phyloP scores from a whole-genome alignment of 768 basidiomycete species.

The Rubroboletus pulcherrimus region DNA sequence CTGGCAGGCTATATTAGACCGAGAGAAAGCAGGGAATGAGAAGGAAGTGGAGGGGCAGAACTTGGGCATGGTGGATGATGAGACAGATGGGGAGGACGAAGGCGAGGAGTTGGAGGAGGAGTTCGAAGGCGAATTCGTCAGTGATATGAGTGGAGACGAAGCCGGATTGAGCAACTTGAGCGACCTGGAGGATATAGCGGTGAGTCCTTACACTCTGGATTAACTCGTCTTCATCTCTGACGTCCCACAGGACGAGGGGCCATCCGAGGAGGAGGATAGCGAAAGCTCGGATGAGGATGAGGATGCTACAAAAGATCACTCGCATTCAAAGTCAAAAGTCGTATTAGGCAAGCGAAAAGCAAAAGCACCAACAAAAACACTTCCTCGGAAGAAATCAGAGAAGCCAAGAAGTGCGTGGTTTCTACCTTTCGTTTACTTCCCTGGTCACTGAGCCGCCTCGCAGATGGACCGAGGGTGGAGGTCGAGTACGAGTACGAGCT shows the following conservation, averaged over 20 bases:
- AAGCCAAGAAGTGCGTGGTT: constrained; percentile 58
- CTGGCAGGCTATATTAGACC: constrained; percentile 88
- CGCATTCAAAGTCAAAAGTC: constrained; percentile 38
- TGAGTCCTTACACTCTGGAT: constrained; percentile 32
- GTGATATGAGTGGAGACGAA: constrained; percentile 52
- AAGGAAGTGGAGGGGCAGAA: constrained; percentile 42
- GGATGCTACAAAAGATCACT: constrained; percentile 36
- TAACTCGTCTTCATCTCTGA: constrained; percentile 18
- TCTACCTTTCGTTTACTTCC: neutral
- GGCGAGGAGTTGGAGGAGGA: constrained; percentile 49
- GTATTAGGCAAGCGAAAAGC: constrained; percentile 70
- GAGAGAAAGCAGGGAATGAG: constrained; percentile 54
- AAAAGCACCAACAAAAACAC: constrained; percentile 37
- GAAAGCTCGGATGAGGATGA: constrained; percentile 41
- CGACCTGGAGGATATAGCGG: constrained; percentile 64
- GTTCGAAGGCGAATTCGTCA: constrained; percentile 54
- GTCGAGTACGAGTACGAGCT: constrained; percentile 96
- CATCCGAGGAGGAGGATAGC: constrained; percentile 41
- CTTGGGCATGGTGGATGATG: constrained; percentile 48
- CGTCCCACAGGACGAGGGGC: constrained; percentile 30
- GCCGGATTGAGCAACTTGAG: constrained; percentile 41
- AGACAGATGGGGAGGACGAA: constrained; percentile 50
- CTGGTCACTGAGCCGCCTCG: constrained; percentile 12
- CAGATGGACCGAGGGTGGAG: constrained; percentile 80
- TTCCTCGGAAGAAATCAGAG: constrained; percentile 50